phyloP scores from a whole-genome alignment of 2,329 filamentous ascomycete genomes.

The Calonectria henricotiae region DNA sequence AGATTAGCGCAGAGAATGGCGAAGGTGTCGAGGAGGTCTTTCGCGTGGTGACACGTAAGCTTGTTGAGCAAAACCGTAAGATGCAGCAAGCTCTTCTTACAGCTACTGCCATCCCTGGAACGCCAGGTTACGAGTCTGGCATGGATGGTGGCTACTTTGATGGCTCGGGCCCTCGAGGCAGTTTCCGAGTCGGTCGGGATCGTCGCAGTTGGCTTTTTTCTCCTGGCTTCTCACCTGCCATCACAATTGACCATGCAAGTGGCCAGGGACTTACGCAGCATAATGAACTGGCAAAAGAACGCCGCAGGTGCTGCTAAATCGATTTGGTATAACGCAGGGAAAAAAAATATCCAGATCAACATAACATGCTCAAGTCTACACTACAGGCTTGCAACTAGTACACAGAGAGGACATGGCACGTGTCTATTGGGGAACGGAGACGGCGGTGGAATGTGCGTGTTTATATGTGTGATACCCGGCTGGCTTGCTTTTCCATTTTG shows the following conservation, averaged over 20 bases:
- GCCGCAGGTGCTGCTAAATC: constrained; percentile 55
- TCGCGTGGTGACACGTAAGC: constrained; percentile 76
- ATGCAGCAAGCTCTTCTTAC: constrained; percentile 73
- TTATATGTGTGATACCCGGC: constrained; percentile 52
- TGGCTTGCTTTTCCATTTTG: constrained; percentile 38
- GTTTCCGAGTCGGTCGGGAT: constrained; percentile 73
- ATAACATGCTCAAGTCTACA: constrained; percentile 3
- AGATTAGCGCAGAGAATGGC: constrained; percentile 93
- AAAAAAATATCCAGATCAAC: not conserved
- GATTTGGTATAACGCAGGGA: not conserved
- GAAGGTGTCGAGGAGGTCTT: constrained; percentile 99
- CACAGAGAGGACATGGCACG: constrained; percentile 5
- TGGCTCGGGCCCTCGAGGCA: constrained; percentile 63
- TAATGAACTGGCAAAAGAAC: constrained; percentile 47
- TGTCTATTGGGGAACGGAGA: constrained; percentile 17
- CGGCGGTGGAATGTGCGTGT: constrained; percentile 35
- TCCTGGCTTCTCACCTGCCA: constrained; percentile 68
- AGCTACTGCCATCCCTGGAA: constrained; percentile 69
- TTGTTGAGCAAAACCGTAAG: constrained; percentile 77
- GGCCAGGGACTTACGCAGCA: constrained; percentile 52
- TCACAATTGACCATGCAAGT: constrained; percentile 65
- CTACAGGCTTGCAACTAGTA: constrained; percentile 20
- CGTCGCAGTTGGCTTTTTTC: constrained; percentile 74
- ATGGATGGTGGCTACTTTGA: constrained; percentile 70
- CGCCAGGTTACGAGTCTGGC: constrained; percentile 64